Conservation (phyloP, 768 basidiomycete genomes). For the Chalciporus chontae region DNA sequence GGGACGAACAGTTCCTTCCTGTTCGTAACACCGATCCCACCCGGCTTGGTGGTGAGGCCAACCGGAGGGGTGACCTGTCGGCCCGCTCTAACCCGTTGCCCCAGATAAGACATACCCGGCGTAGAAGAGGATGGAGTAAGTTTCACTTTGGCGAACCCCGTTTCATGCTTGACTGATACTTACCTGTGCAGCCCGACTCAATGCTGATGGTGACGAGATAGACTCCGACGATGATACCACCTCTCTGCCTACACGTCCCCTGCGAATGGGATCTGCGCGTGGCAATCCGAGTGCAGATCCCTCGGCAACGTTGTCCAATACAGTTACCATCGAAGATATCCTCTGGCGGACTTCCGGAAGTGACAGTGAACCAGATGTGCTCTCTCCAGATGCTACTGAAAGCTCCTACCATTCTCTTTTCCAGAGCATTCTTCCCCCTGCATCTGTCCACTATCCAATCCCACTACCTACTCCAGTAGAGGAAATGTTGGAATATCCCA, state of each 20-base stretch:
- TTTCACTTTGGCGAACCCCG: background rate
- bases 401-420: conserved; percentile 8
- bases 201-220: conserved; percentile 61
- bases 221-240: conserved; percentile 49
- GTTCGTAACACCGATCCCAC: conserved; percentile 8
- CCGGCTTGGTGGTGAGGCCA: conserved; percentile 3
- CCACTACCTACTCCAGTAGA: conserved; percentile 58
- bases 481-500: conserved; percentile 41
- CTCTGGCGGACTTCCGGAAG: conserved; percentile 24
- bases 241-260: conserved; percentile 50
- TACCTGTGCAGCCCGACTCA: conserved; percentile 32
- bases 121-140: conserved; percentile 34
- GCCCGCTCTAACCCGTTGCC: conserved; percentile 9
- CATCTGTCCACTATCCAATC: conserved; percentile 28
- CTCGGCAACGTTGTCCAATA: conserved; percentile 27
- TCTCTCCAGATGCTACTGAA: conserved; percentile 21
- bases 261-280: conserved; percentile 37
- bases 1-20: conserved; percentile 13
- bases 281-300: conserved; percentile 20
- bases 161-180: conserved; percentile 8
- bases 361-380: conserved; percentile 17
- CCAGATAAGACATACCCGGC: conserved; percentile 21
- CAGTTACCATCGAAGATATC: conserved; percentile 24
- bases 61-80: conserved; percentile 9
- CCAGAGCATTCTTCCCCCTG: conserved; percentile 12